Base-by-base conservation (phyloP, 495 filamentous ascomycete genomes). In the Aspergillus carlsbadensis region DNA sequence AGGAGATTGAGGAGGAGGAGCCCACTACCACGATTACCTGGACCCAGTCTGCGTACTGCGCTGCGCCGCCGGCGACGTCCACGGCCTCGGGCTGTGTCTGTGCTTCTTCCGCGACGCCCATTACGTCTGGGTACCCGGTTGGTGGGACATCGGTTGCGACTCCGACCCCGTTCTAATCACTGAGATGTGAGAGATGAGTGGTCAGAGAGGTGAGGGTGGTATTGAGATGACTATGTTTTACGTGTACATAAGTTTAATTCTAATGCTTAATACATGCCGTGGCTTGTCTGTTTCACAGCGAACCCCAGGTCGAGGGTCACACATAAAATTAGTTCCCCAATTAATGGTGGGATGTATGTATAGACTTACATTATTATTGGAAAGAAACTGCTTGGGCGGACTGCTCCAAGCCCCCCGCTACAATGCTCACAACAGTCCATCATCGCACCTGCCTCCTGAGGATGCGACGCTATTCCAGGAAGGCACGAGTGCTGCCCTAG, bases 31-130 rank as follows among this genome's bases (percentile, higher is more conserved):
- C 77, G 0, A 67, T 69, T 7, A 29, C 68, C 26, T 84, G 74
- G 64, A 70, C 69, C 8, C 55, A 62, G 15, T 74, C 73, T 58
- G 66, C 79, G 21, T 81, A 82, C 54, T 85, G 82, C 57, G 76
- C 70, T 0, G 69, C 62, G 46, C 75, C 81, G 3, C 82, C 81
- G 0, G 66, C 77, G 5, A 76, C 78, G 0, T 79, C 71, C 0
- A 18, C 31, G 40, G 72, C 73, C 14, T 59, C 75, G 4, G 74
- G 68, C 50, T 83, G 79, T 53, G 71, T 78, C 18, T 83, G 80
- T 61, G 68, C 69, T 13, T 71, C 62, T 21, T 65, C 72, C 29
- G 69, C 76, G 14, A 61, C 63, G n/a, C 69, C 77, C 10, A 71
- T 76, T 22, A 73, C 69, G 0, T 70, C 70, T 5, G 47, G 47